phyloP scores from a whole-genome alignment of 2,329 filamentous ascomycete genomes.

The Fusarium illudens region DNA sequence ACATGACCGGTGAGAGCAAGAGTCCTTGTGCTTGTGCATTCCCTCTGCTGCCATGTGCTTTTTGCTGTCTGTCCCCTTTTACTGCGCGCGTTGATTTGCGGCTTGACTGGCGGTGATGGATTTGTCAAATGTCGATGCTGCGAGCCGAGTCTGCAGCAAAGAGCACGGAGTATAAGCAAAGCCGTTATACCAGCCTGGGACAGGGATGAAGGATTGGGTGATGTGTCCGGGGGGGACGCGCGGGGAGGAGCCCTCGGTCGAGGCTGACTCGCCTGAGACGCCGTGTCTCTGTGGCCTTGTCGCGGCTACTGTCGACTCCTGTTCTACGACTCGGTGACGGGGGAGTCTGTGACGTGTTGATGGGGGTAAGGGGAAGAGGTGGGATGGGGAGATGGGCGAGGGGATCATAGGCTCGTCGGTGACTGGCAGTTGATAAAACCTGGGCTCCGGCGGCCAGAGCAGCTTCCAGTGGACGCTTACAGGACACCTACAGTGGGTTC shows the following conservation, averaged over 20 bases:
- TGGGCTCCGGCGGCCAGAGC: constrained; percentile 13
- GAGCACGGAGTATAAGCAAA: constrained; percentile 5
- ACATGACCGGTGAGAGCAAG: constrained; percentile 12
- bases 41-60: constrained; percentile 7
- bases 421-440: constrained; percentile 12
- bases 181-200: constrained; percentile 15
- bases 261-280: constrained; percentile 25
- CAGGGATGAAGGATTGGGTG: constrained; percentile 30
- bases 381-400: constrained; percentile 5
- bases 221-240: constrained; percentile 17
- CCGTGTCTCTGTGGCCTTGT: constrained; percentile 16
- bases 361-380: background rate
- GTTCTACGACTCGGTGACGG: constrained; percentile 11
- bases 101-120: constrained; percentile 23
- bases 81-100: constrained; percentile 1
- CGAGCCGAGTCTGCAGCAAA: constrained; percentile 16
- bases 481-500: constrained; percentile 10
- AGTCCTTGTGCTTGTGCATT: constrained; percentile 9
- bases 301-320: constrained; percentile 18
- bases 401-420: constrained; percentile 13
- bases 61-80: background rate
- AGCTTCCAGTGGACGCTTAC: constrained; percentile 24
- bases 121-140: constrained; percentile 14
- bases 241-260: constrained; percentile 14
- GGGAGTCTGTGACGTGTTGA: constrained; percentile 24